A percentile compares a stretch with the other conserved stretches of the same genome.
phyloP scores from a whole-genome alignment of 495 filamentous ascomycete species.

The Sordaria brevicollis region DNA sequence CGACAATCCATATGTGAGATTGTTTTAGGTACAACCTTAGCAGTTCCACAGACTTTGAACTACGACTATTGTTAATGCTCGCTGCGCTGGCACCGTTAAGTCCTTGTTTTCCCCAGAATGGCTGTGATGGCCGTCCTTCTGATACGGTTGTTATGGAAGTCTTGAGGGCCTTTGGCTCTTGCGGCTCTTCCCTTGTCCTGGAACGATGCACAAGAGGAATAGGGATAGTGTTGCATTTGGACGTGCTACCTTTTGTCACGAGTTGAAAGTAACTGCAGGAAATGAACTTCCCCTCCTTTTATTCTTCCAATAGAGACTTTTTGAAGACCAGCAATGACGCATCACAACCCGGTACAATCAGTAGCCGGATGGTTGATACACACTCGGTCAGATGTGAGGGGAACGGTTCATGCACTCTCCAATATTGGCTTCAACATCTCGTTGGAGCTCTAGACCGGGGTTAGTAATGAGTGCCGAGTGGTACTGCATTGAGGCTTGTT shows the following conservation, averaged over 20 bases:
- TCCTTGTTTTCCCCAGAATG: accelerated
- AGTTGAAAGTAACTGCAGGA: background rate
- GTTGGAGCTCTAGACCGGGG: background rate
- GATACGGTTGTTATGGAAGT: background rate
- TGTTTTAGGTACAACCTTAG: background rate
- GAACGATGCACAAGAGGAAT: background rate
- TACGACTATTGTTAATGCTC: too few relatives aligned
- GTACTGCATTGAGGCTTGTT: background rate
- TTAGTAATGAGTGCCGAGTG: background rate
- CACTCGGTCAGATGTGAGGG: background rate
- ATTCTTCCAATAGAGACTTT: background rate
- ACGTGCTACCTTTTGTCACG: background rate
- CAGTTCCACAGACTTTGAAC: background rate
- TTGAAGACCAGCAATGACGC: background rate
- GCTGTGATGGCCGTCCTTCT: background rate
- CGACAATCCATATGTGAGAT: background rate
- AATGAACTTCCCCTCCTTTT: background rate
- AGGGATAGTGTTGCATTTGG: background rate
- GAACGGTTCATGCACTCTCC: background rate
- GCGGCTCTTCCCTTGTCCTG: background rate
- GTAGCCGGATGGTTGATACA: background rate
- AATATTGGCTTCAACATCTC: background rate
- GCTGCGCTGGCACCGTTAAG: too few relatives aligned
- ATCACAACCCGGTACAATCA: background rate
- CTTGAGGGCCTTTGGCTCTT: background rate